Percentiles rank a stretch among this genome's conserved stretches.
These are phyloP conservation scores for Cryphonectria nitschkei DNA, from an alignment of 2,329 filamentous ascomycete genomes.

Conservation along the genomic window DNA sequence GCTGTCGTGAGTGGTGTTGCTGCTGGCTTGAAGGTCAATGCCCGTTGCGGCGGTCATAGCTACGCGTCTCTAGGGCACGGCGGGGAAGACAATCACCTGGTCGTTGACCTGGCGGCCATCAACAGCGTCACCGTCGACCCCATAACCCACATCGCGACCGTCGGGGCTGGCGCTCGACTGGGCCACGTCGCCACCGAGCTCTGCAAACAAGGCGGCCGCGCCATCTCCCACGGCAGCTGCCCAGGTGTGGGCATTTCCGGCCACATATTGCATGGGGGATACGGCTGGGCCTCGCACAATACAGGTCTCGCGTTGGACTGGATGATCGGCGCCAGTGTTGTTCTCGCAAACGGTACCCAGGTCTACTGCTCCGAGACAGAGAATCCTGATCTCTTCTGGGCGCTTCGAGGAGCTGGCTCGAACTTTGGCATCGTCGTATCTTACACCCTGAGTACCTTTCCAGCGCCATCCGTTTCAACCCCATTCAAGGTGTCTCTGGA, in stretches of 20 bases:
- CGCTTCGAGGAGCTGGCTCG: constrained; percentile 45
- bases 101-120: constrained; percentile 51
- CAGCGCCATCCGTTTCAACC: constrained; percentile 40
- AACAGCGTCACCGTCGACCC: constrained; percentile 47
- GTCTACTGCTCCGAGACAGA: constrained; percentile 40
- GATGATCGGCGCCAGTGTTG: constrained; percentile 41
- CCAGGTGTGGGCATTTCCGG: constrained; percentile 49
- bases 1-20: constrained; percentile 50
- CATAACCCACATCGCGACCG: constrained; percentile 44
- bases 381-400: constrained; percentile 48
- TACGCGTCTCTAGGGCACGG: constrained; percentile 54
- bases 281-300: constrained; percentile 43
- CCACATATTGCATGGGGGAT: constrained; percentile 46
- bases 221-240: constrained; percentile 56
- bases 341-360: constrained; percentile 43
- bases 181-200: constrained; percentile 50
- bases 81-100: constrained; percentile 51
- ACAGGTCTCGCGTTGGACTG: constrained; percentile 42
- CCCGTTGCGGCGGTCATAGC: constrained; percentile 55
- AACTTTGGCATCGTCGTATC: constrained; percentile 46
- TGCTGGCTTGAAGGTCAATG: constrained; percentile 49
- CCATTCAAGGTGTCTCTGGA: constrained; percentile 37
- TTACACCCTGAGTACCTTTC: constrained; percentile 46
- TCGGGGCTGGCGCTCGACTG: constrained; percentile 54
- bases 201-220: constrained; percentile 43